phyloP scores from a whole-genome alignment of 495 filamentous ascomycete genomes.

The Bacidia gigantensis region DNA sequence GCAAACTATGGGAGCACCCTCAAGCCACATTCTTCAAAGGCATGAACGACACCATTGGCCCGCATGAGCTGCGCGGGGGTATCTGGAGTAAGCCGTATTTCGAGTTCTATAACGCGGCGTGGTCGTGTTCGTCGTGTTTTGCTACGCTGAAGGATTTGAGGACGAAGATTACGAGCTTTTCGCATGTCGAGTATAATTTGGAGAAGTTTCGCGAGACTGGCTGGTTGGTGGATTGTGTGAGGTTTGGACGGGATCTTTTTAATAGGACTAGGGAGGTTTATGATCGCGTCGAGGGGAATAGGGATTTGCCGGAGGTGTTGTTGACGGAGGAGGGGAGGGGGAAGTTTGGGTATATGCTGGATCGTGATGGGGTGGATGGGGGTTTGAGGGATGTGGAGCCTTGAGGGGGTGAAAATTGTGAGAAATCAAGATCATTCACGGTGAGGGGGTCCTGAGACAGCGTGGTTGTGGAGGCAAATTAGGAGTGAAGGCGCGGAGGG shows the following conservation, averaged over 20 bases:
- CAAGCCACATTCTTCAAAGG: conserved; percentile 41
- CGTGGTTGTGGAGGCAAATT: too few relatives aligned
- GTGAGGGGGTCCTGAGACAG: too few relatives aligned
- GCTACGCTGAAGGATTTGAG: conserved; percentile 35
- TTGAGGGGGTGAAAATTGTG: neutral
- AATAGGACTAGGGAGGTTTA: conserved; percentile 32
- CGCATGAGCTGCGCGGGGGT: conserved; percentile 34
- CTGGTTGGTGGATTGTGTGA: conserved; percentile 32
- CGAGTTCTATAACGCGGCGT: conserved; percentile 34
- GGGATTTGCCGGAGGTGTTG: conserved; percentile 32
- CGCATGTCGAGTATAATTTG: conserved; percentile 33
- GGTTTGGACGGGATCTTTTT: conserved; percentile 38
- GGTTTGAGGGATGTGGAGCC: conserved; percentile 22
- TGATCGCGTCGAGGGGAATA: conserved; percentile 28
- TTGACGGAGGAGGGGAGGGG: conserved; percentile 15
- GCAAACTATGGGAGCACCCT: conserved; percentile 39
- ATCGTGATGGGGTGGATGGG: conserved; percentile 23
- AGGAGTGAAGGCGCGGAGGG: too few relatives aligned
- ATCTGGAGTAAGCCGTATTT: conserved; percentile 17
- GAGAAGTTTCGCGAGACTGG: conserved; percentile 26
- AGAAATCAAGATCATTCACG: neutral
- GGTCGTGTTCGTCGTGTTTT: conserved; percentile 45
- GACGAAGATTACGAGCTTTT: conserved; percentile 39
- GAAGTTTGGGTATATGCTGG: conserved; percentile 24
- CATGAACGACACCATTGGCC: conserved; percentile 29